Evolutionary conservation across 768 basidiomycete genomes (phyloP).

Genomic region (Hypholoma sublateritium): DNA sequence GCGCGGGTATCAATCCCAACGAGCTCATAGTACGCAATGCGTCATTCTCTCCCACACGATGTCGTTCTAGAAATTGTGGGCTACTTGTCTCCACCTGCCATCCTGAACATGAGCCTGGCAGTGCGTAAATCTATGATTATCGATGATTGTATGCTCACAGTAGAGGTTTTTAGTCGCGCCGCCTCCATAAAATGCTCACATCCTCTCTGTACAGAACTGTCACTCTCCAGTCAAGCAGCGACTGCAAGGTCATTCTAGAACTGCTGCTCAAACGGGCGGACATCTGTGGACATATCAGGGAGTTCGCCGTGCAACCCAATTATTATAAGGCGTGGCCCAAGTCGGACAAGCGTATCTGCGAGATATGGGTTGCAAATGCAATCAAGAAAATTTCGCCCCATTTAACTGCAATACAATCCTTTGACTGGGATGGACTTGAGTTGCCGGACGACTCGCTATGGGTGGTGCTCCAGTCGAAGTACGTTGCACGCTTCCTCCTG

Average conservation of each 20-base stretch:
- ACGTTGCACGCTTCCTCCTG: constrained; percentile 17
- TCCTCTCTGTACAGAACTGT: constrained; percentile 46
- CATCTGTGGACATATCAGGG: constrained; percentile 39
- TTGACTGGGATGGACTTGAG: constrained; percentile 55
- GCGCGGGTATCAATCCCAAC: background rate
- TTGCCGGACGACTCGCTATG: constrained; percentile 42
- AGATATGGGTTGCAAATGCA: constrained; percentile 38
- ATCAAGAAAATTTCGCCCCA: constrained; percentile 33
- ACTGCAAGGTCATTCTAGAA: constrained; percentile 34
- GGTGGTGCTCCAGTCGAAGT: constrained; percentile 38
- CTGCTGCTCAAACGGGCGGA: constrained; percentile 35
- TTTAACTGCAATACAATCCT: constrained; percentile 36
- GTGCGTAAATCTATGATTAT: constrained; percentile 25
- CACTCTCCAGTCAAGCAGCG: constrained; percentile 41
- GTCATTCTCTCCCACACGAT: constrained; percentile 35
- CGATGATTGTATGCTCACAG: constrained; percentile 3
- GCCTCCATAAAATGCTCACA: constrained; percentile 29
- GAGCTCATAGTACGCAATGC: background rate
- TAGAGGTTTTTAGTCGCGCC: constrained; percentile 11
- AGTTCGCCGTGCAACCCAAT: constrained; percentile 47
- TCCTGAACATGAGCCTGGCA: constrained; percentile 40
- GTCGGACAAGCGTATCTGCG: constrained; percentile 38
- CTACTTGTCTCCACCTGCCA: constrained; percentile 33
- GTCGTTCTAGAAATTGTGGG: constrained; percentile 39
- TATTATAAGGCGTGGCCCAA: constrained; percentile 53